phyloP scores from a whole-genome alignment of 768 basidiomycete species.

The Collybia sordida region DNA sequence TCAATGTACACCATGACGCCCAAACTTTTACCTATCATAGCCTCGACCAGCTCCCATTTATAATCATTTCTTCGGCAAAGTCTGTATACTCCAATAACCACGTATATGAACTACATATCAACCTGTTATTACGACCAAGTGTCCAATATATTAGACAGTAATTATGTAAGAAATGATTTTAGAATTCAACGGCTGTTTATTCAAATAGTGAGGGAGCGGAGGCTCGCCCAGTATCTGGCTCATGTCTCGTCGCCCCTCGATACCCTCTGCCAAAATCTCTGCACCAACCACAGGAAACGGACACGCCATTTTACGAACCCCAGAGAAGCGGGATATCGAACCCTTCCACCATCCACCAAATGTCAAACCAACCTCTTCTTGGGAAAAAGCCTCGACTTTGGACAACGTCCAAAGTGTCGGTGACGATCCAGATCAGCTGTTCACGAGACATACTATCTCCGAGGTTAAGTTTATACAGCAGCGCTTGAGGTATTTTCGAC shows the following conservation, averaged over 20 bases:
- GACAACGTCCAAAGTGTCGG: slow-evolving; percentile 21
- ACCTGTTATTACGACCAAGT: not conserved
- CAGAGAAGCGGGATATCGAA: slow-evolving; percentile 4
- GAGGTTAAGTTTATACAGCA: slow-evolving; percentile 70
- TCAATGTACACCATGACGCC: slow-evolving; percentile 1
- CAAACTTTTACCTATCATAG: slow-evolving; percentile 11
- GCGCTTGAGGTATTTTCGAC: slow-evolving; percentile 55
- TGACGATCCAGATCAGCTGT: slow-evolving; percentile 72
- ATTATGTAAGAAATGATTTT: slow-evolving; percentile 13
- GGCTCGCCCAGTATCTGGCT: not conserved
- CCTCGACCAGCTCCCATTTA: slow-evolving; percentile 5
- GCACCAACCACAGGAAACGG: slow-evolving; percentile 22
- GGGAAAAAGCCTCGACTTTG: slow-evolving; percentile 13
- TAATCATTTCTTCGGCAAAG: slow-evolving; percentile 10
- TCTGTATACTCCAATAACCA: slow-evolving; percentile 9
- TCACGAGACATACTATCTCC: slow-evolving; percentile 64
- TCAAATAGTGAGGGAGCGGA: no score
- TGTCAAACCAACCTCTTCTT: slow-evolving; percentile 14
- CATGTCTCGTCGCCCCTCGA: slow-evolving; percentile 27
- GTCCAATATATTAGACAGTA: not conserved
- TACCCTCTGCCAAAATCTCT: slow-evolving; percentile 15
- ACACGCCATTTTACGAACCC: slow-evolving; percentile 14
- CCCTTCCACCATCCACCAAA: slow-evolving; percentile 1
- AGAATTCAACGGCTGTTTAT: no score
- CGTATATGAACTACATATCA: not conserved